A percentile compares a stretch with the other conserved stretches of the same genome.
phyloP scores from a whole-genome alignment of 768 basidiomycete genomes.

The Lactarius pseudohatsudake region DNA sequence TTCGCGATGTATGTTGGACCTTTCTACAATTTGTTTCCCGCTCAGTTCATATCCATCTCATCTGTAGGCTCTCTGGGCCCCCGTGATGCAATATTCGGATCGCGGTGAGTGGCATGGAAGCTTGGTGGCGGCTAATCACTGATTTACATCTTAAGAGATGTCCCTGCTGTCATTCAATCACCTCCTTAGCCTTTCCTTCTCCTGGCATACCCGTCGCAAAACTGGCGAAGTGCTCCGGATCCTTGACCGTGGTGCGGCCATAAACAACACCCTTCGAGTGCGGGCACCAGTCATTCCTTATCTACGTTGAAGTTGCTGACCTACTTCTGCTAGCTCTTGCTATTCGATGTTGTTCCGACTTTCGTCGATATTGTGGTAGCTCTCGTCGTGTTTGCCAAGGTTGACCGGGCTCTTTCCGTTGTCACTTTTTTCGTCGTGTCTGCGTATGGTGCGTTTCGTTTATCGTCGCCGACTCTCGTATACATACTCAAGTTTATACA shows the following conservation, averaged over 20 bases:
- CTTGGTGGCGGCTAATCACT: slow-evolving; percentile 4
- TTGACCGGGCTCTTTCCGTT: slow-evolving; percentile 65
- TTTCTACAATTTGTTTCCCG: not conserved
- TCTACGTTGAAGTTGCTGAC: slow-evolving; percentile 13
- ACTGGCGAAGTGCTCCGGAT: slow-evolving; percentile 85
- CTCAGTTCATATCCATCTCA: not conserved
- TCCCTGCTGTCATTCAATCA: slow-evolving; percentile 84
- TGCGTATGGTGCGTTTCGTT: slow-evolving; percentile 54
- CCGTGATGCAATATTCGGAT: slow-evolving; percentile 89
- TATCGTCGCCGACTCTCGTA: not conserved
- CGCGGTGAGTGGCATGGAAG: slow-evolving; percentile 43
- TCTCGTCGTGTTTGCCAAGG: slow-evolving; percentile 61
- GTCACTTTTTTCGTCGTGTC: slow-evolving; percentile 74
- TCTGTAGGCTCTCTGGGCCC: slow-evolving; percentile 69
- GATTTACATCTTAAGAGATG: slow-evolving; percentile 58
- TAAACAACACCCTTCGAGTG: slow-evolving; percentile 79
- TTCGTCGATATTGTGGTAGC: slow-evolving; percentile 79
- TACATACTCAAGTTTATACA: slow-evolving; percentile 30
- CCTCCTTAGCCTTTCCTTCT: slow-evolving; percentile 79
- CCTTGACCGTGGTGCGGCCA: slow-evolving; percentile 79
- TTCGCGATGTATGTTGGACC: slow-evolving; percentile 44
- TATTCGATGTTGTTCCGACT: slow-evolving; percentile 85
- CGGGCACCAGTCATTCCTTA: not conserved
- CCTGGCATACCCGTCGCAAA: slow-evolving; percentile 79
- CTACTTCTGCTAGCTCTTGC: slow-evolving; percentile 50